These are phyloP conservation scores for Cymbidium sinense DNA, from an alignment of 106 monocot species.

Conservation along the genomic window DNA sequence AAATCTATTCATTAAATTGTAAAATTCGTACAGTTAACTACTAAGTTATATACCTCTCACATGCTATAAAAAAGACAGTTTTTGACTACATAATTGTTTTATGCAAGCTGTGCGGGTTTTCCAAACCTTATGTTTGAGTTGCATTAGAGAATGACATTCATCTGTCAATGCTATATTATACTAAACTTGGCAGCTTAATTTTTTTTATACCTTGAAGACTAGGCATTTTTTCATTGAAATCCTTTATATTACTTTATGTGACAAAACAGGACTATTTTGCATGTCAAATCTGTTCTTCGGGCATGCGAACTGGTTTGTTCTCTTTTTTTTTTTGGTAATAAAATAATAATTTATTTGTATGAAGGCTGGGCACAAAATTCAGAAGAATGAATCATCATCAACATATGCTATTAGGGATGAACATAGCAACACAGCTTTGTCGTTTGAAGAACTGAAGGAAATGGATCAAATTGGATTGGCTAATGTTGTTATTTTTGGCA, in stretches of 20 bases:
- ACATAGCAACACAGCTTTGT: slow-evolving; percentile 8
- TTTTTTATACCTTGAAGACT: not conserved
- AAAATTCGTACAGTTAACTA: too few species aligned
- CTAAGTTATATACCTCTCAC: too few species aligned
- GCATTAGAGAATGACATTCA: not conserved
- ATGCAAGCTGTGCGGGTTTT: not conserved
- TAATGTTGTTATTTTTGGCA: slow-evolving; percentile 86
- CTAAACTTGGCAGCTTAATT: too few species aligned
- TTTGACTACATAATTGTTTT: not conserved
- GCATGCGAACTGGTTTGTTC: not conserved
- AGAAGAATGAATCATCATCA: slow-evolving; percentile 13
- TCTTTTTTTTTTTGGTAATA: not conserved
- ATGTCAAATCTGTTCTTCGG: not conserved
- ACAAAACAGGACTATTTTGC: not conserved
- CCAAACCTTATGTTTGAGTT: not conserved
- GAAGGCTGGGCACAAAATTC: slow-evolving; percentile 18
- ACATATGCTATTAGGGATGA: slow-evolving; percentile 12
- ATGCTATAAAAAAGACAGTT: too few species aligned
- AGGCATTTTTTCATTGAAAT: not conserved
- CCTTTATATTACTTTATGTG: not conserved
- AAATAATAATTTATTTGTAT: slow-evolving; percentile 7
- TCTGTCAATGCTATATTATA: not conserved
- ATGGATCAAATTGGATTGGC: slow-evolving; percentile 75
- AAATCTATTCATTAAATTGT: too few species aligned
- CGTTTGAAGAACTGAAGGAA: slow-evolving; percentile 42